phyloP scores from a whole-genome alignment of 805 yeast species.

The Metschnikowia cerradonensis region DNA sequence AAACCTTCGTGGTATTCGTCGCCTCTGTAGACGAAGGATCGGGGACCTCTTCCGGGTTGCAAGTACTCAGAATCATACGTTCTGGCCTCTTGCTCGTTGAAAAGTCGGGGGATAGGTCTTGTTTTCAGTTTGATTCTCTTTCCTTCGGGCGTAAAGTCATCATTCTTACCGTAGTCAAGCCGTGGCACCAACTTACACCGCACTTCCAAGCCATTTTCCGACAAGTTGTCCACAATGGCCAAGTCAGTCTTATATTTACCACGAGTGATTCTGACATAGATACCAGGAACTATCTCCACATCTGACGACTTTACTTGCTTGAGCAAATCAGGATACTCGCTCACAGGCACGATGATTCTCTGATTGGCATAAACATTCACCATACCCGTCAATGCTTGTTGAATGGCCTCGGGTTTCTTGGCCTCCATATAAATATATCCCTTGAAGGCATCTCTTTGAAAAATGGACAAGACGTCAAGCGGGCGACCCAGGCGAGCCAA shows the following conservation, averaged over 20 bases:
- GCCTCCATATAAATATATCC: conserved; percentile 96
- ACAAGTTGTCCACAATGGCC: conserved; percentile 87
- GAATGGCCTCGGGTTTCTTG: conserved; percentile 86
- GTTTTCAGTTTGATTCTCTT: conserved; percentile 48
- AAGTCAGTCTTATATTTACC: conserved; percentile 92
- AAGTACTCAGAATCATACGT: conserved; percentile 74
- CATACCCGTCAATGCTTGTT: conserved; percentile 81
- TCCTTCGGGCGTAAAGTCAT: conserved; percentile 48
- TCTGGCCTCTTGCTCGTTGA: conserved; percentile 84
- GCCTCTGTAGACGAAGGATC: conserved; percentile 67
- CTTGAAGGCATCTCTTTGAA: conserved; percentile 88
- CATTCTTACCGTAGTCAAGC: conserved; percentile 78
- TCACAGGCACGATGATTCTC: conserved; percentile 87
- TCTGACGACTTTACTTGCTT: conserved; percentile 87
- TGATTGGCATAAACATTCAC: conserved; percentile 74
- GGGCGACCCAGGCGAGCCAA: conserved; percentile 70
- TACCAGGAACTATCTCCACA: conserved; percentile 84
- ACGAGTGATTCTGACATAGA: conserved; percentile 83
- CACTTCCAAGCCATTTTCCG: conserved; percentile 95
- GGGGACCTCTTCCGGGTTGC: conserved; percentile 58
- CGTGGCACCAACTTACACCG: conserved; percentile 90
- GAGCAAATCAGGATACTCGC: conserved; percentile 88
- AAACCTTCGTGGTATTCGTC: conserved; percentile 91
- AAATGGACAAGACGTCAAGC: conserved; percentile 81
- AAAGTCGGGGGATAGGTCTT: conserved; percentile 82